A percentile compares a stretch with the other conserved stretches of the same genome.
Conservation (phyloP, 2,329 filamentous ascomycete genomes). For the Stagonosporopsis vannaccii region DNA sequence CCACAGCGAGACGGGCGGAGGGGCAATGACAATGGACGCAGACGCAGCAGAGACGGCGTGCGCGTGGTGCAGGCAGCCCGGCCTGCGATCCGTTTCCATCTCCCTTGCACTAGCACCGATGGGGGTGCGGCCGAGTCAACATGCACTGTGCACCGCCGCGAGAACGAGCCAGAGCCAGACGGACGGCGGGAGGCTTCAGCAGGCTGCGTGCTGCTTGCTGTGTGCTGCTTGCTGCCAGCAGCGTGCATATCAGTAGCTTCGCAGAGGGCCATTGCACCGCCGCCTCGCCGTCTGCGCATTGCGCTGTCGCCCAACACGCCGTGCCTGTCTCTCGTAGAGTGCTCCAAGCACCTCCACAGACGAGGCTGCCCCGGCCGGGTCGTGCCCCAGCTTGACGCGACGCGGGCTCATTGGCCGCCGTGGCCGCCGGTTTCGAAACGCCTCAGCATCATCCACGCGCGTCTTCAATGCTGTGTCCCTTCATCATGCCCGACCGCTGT, state of each 20-base stretch:
- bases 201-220: no score
- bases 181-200: constrained; percentile 3
- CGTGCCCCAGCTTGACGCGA: not conserved
- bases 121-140: constrained; percentile 2
- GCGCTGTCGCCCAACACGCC: constrained; percentile 8
- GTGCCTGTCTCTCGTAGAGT: constrained; percentile 9
- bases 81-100: constrained; percentile 1
- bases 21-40: constrained; percentile 14
- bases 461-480: constrained; percentile 12
- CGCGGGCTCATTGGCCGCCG: constrained; percentile 18
- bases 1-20: constrained; percentile 18
- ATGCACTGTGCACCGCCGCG: constrained; percentile 3
- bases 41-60: constrained; percentile 13
- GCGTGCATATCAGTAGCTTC: not conserved
- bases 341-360: constrained; percentile 3
- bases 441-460: not conserved
- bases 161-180: constrained; percentile 1
- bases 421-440: constrained; percentile 25
- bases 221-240: not conserved
- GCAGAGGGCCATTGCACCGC: not conserved
- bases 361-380: constrained; percentile 8
- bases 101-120: not conserved
- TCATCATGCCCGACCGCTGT: constrained; percentile 2
- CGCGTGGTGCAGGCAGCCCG: not conserved
- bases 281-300: not conserved